Conservation (phyloP, 2,329 filamentous ascomycete genomes). For the Bertia moriformis region DNA sequence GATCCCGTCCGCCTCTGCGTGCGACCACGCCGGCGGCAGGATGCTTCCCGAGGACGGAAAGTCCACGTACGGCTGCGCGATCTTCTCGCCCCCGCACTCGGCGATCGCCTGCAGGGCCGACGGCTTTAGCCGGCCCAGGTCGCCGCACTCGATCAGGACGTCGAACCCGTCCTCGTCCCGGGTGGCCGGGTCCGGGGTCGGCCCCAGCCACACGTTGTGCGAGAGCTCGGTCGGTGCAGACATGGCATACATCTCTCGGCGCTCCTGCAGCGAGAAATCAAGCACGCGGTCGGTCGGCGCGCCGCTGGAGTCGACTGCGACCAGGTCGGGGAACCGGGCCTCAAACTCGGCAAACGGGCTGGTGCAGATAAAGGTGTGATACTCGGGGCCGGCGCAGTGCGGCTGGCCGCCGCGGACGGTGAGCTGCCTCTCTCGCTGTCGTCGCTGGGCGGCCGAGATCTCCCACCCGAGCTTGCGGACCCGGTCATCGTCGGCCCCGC, state of each 20-base stretch:
- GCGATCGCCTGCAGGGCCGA: slow-evolving; percentile 49
- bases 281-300: slow-evolving; percentile 62
- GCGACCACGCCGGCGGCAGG: slow-evolving; percentile 68
- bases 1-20: slow-evolving; percentile 69
- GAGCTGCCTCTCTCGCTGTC: slow-evolving; percentile 56
- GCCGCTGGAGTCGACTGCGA: slow-evolving; percentile 62
- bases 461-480: slow-evolving; percentile 50
- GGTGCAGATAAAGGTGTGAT: slow-evolving; percentile 70
- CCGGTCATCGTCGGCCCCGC: slow-evolving; percentile 36
- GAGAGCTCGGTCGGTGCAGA: slow-evolving; percentile 78
- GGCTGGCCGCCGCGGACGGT: slow-evolving; percentile 33
- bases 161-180: slow-evolving; percentile 56
- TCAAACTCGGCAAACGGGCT: slow-evolving; percentile 61
- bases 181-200: slow-evolving; percentile 58
- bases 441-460: slow-evolving; percentile 62
- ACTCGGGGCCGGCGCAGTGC: no score
- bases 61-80: slow-evolving; percentile 37
- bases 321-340: slow-evolving; percentile 48
- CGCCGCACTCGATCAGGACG: slow-evolving; percentile 75
- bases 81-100: slow-evolving; percentile 31
- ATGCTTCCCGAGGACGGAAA: slow-evolving; percentile 95
- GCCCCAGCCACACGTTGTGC: slow-evolving; percentile 78
- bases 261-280: slow-evolving; percentile 81
- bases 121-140: slow-evolving; percentile 64
- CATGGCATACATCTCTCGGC: slow-evolving; percentile 87